Conservation (phyloP, 352 stramenopile species). For the Globisporangium polare region DNA sequence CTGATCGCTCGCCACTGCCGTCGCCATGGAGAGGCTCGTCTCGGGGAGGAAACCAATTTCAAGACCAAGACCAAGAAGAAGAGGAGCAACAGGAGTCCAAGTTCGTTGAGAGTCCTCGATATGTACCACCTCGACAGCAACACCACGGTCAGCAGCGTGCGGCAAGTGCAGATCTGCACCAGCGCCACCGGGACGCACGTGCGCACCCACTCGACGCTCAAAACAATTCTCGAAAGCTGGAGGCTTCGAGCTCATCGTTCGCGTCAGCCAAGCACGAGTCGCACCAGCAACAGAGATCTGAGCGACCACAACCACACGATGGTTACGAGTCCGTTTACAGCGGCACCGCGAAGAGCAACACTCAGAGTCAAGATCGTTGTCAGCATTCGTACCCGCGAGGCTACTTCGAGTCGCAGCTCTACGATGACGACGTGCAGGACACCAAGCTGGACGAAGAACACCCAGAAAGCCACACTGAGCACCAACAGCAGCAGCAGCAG, state of each 20-base stretch:
- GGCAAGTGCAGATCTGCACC: background rate
- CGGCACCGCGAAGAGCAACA: background rate
- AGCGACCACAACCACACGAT: background rate
- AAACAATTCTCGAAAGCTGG: background rate
- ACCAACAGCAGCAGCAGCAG: background rate
- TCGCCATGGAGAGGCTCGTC: constrained; percentile 4
- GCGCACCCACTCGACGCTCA: background rate
- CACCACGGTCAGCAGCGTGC: background rate
- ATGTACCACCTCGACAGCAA: background rate
- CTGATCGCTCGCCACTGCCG: background rate
- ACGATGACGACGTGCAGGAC: background rate
- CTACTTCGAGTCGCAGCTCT: constrained; percentile 4
- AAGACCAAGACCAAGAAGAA: background rate
- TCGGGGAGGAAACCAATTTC: background rate
- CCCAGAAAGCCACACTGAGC: background rate
- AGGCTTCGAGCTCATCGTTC: background rate
- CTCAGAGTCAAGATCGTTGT: background rate
- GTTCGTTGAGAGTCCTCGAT: background rate
- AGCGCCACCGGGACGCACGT: background rate
- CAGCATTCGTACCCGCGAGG: constrained; percentile 2
- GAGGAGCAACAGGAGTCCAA: background rate
- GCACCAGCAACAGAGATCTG: background rate
- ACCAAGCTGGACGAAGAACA: background rate
- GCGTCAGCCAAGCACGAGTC: background rate
- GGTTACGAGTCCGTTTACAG: background rate